Evolutionary conservation across 768 basidiomycete species (phyloP), one percentile per base, ranked within the genome.

Genomic region (Bullera alba): DNA sequence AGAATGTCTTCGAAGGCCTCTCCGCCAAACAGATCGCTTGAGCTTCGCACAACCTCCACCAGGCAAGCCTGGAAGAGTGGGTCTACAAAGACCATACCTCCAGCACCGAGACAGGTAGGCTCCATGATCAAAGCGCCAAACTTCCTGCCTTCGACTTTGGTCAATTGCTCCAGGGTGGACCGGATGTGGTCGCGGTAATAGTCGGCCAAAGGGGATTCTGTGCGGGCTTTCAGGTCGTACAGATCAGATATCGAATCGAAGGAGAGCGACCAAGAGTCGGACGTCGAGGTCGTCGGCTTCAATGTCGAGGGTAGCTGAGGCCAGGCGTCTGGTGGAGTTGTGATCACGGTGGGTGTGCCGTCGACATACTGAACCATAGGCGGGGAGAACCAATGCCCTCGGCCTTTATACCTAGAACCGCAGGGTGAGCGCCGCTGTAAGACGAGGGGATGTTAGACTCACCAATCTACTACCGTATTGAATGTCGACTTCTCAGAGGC

Each of bases 21-120:
- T 48, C 21, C 5, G 70, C 56, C 49, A 54, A 73, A 74, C n/a
- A 73, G 55, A 42, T 63, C 60, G n/a, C 42, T 57, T 50, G 57
- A 77, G 72, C 51, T 50, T 27, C 93, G 83, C 4, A 87, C 86
- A 2, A 81, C 79, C 60, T 95, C 89, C 34, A 96, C 75, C 57
- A 97, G 71, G 26, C 90, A 76, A 23, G 87, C 80, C 69, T 97
- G 93, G 78, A 93, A 96, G 36, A 97, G 81, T 7, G 93, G 93
- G 67, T 97, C 93, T 22, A 96, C 88, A 64, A 96, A 96, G 26
- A 90, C 77, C 93, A 96, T 96, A 0, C 93, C 93, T 0, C 88
- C 93, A 0, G 93, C 91, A 14, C 93, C 93, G 80, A 97, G 86
- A 22, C 91, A 80, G 21, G 92, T 77, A 0, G 93, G 93, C 67